Evolutionary conservation across 1,284 basidiomycete genomes (phyloP).

Genomic region (Naganishia cerealis): DNA sequence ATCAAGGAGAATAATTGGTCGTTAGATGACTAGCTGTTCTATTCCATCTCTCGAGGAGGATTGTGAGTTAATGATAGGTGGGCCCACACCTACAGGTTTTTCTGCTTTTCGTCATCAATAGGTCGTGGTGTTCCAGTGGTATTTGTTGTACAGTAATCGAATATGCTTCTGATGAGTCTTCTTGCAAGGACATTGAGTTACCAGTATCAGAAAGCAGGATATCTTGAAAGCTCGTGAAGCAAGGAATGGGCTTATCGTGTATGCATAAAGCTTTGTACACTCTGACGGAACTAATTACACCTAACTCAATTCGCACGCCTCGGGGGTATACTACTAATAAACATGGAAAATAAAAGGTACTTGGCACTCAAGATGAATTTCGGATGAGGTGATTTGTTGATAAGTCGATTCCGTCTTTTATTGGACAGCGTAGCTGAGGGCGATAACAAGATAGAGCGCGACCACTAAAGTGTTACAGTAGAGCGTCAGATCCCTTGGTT

Average conservation of each 20-base stretch:
- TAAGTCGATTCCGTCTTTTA: slow-evolving; percentile 22
- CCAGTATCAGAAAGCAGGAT: too few relatives aligned
- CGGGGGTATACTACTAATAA: slow-evolving; percentile 1
- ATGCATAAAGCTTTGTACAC: background rate
- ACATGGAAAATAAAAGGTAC: background rate
- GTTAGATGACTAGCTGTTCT: slow-evolving; percentile 7
- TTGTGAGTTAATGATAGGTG: background rate
- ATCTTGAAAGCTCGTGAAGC: too few relatives aligned
- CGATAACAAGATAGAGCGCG: slow-evolving; percentile 65
- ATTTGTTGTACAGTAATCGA: background rate
- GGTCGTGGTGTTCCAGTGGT: background rate
- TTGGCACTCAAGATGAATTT: background rate
- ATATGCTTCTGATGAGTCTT: too few relatives aligned
- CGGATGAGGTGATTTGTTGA: background rate
- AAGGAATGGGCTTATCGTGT: background rate
- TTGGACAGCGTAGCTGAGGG: slow-evolving; percentile 55
- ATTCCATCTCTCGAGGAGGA: background rate
- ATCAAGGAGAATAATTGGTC: slow-evolving; percentile 58
- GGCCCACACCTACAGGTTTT: background rate
- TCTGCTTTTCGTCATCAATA: background rate
- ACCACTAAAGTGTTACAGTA: slow-evolving; percentile 53
- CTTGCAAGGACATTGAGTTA: too few relatives aligned
- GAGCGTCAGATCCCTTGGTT: background rate
- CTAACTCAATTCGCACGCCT: background rate
- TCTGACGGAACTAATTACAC: background rate